These are phyloP conservation scores for Sphaerostilbella broomeana DNA, from an alignment of 2,329 filamentous ascomycete genomes.

Conservation along the genomic window DNA sequence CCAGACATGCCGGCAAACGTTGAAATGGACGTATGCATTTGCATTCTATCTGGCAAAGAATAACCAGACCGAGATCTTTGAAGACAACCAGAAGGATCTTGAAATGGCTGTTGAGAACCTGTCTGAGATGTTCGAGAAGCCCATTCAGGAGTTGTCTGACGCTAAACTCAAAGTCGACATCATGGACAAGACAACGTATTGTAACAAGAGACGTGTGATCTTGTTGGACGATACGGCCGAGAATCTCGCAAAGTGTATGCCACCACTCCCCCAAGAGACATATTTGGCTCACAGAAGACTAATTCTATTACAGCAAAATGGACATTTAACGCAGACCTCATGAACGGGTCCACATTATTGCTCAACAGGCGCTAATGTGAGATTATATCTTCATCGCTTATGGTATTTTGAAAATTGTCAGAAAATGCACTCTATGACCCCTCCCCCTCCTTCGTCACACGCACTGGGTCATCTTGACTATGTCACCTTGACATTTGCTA, in stretches of 20 bases:
- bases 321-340: constrained; percentile 34
- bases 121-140: constrained; percentile 99
- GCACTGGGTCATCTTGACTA: no score
- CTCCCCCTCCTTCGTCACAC: no score
- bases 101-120: constrained; percentile 95
- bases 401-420: no score
- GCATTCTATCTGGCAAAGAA: constrained; percentile 95
- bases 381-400: no score
- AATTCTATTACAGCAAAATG: constrained; percentile 38
- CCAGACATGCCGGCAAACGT: constrained; percentile 92
- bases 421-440: no score
- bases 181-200: constrained; percentile 97
- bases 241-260: constrained; percentile 74
- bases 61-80: constrained; percentile 94
- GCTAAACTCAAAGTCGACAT: constrained; percentile 96
- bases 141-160: constrained; percentile 74
- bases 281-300: no score
- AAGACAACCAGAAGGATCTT: constrained; percentile 96
- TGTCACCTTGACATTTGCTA: no score
- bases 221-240: constrained; percentile 88
- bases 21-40: constrained; percentile 99
- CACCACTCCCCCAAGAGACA: no score
- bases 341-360: constrained; percentile 8
- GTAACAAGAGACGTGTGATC: constrained; percentile 85
- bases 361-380: constrained; percentile 12